Evolutionary conservation across 805 yeast species (phyloP).

Genomic region (Blastobotrys mokoenaii): DNA sequence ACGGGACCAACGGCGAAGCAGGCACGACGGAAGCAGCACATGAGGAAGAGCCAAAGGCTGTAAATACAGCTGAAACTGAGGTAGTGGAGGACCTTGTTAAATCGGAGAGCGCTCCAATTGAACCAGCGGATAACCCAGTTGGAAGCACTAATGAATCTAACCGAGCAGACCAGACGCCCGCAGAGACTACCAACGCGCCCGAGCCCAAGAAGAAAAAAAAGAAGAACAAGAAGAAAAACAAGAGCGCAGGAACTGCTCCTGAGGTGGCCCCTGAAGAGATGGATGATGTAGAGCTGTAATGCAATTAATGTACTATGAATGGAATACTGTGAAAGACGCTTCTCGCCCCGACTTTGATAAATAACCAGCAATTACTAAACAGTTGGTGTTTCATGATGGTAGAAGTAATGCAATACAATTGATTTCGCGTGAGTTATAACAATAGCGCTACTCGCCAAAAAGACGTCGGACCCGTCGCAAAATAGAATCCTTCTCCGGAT

Average conservation of each 20-base stretch:
- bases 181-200: conserved; percentile 4
- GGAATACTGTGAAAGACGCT: too few species aligned
- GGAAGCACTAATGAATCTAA: too few species aligned
- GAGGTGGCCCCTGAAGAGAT: conserved; percentile 5
- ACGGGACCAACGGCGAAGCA: neutral
- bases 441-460: conserved; percentile 66
- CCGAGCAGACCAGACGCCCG: too few species aligned
- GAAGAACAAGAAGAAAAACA: conserved; percentile 11
- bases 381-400: too few species aligned
- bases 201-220: conserved; percentile 15
- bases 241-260: conserved; percentile 4
- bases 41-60: too few species aligned
- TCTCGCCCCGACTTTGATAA: too few species aligned
- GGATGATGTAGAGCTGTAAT: conserved; percentile 8
- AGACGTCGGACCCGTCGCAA: conserved; percentile 88
- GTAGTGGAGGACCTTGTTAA: neutral
- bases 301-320: too few species aligned
- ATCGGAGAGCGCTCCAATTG: too few species aligned
- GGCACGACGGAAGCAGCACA: too few species aligned
- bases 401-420: neutral
- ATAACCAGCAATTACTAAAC: too few species aligned
- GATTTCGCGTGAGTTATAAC: neutral
- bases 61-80: neutral
- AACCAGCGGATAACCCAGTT: too few species aligned
- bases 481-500: conserved; percentile 96